Base-by-base conservation (phyloP, 805 yeast genomes). In the Wickerhamomyces alni region DNA sequence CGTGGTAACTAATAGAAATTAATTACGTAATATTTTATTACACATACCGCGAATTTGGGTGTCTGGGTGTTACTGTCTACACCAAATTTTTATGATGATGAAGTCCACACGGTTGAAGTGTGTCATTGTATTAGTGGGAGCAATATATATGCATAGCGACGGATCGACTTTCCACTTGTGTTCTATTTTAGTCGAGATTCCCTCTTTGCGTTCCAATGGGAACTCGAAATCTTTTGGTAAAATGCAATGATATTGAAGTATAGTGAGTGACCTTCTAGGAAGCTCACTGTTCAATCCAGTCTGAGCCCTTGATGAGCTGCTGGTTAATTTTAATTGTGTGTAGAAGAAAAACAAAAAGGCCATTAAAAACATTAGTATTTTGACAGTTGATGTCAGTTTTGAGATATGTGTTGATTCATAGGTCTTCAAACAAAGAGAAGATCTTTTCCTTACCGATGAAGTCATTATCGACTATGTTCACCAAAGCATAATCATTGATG, bases 401-500 rank as follows among this genome's bases (percentile, higher is more conserved):
- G 5, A 8, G 5, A 11, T 11, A 8, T 11, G 28, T 9, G 8
- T n/a, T 18, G 2, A n/a, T 13, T 47, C 39, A 53, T 24, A 53
- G 40, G 29, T 45, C 47, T 26, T 69, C 59, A 48, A 83, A 72
- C 43, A 82, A 61, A 10, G 62, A 50, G 58, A 80, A 81, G 46
- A 83, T 80, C 43, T 74, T 70, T 34, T 72, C 70, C 47, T 77
- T 72, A 38, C 76, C 74, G 33, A 76, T 68, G 45, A 58, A 91
- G 56, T 89, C 88, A 59, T 91, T 91, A 65, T 89, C 94, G 42
- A 91, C 97, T 54, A 91, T 75, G 62, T 89, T 89, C 51, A 91
- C 82, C 53, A 91, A 72, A 30, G 80, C 79, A 65, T 75, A 91
- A 38, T 75, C 74, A 35, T 76, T 62, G 22, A 61, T 62, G 38